Evolutionary conservation across 2,329 filamentous ascomycete genomes (phyloP), one percentile per base, ranked within the genome.

Genomic region (Lasiodiplodia sp.): DNA sequence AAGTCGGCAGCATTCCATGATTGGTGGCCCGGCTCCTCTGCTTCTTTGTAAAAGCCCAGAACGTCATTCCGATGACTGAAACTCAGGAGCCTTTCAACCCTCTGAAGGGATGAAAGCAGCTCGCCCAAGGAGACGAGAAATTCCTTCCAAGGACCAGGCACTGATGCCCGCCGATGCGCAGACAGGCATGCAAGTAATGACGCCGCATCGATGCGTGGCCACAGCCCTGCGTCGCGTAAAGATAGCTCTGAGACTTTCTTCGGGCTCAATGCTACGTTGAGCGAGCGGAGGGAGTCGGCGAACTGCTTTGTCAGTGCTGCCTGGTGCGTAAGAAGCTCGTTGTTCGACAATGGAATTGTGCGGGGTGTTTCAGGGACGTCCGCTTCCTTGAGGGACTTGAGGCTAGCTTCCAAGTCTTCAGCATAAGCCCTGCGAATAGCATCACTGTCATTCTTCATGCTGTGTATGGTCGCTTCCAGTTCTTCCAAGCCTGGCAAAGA

Each of bases 1-100:
- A 81, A 78, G 0, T 85, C 69, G 0, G 73, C 11, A 0, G 86
- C 84, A 6, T 84, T 72, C 88, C 89, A 92, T 11, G 85, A 86
- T 1, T 73, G 71, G 70, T 89, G 88, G 0, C 88, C 89, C 2
- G 56, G 16, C 21, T 68, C 66, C 5, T 44, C 47, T 2, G 44
- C 44, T 25, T 68, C 66, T 14, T 68, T 68, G 55, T 60, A 63
- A 25, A 68, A 68, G 12, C 31, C 56, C 4, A 53, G 3, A 23
- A 37, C 23, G 7, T 68, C 57, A 0, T 55, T 16, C 5, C 25
- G 44, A 10, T 38, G 14, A 16, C 37, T 28, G 6, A 53, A 8
- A 21, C 3, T 11, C 12, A 68, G n/a, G 10, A 68, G 56, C 8
- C 66, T 21, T 23, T 62, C 57, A 1, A 44, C 5, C 16, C 66